Percentiles rank a stretch among this genome's conserved stretches.
These are phyloP conservation scores for Spongispora temasekensis DNA, from an alignment of 1,284 basidiomycete species.

Conservation along the genomic window DNA sequence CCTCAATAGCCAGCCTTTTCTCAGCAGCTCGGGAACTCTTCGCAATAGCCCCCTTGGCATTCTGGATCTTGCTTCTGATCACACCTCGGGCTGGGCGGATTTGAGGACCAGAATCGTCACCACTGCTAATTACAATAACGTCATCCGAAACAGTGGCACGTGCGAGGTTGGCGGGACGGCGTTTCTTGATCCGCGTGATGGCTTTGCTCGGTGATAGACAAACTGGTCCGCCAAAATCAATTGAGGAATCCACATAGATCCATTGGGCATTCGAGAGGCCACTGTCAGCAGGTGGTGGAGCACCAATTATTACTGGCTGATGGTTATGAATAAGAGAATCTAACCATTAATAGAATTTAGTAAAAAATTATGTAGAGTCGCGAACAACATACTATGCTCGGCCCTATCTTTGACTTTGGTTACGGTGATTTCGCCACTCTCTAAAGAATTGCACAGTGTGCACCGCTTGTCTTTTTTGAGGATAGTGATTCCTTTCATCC, in stretches of 20 bases:
- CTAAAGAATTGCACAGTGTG: not conserved
- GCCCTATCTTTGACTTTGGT: not conserved
- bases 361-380: not conserved
- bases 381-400: not conserved
- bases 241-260: constrained; percentile 6
- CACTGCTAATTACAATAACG: too few species aligned
- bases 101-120: not conserved
- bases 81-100: not conserved
- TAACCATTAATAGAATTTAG: not conserved
- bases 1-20: too few species aligned
- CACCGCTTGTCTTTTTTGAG: not conserved
- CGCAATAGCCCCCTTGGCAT: too few species aligned
- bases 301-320: not conserved
- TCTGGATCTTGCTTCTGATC: too few species aligned
- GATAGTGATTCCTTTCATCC: constrained; percentile 7
- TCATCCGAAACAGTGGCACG: not conserved
- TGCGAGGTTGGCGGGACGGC: not conserved
- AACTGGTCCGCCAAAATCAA: not conserved
- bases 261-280: not conserved
- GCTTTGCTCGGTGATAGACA: not conserved
- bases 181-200: constrained; percentile 1
- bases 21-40: too few species aligned
- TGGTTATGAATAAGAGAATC: not conserved
- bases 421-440: not conserved
- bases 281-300: not conserved